Conservation (phyloP, 2,329 filamentous ascomycete genomes). For the Thelonectria discophora region DNA sequence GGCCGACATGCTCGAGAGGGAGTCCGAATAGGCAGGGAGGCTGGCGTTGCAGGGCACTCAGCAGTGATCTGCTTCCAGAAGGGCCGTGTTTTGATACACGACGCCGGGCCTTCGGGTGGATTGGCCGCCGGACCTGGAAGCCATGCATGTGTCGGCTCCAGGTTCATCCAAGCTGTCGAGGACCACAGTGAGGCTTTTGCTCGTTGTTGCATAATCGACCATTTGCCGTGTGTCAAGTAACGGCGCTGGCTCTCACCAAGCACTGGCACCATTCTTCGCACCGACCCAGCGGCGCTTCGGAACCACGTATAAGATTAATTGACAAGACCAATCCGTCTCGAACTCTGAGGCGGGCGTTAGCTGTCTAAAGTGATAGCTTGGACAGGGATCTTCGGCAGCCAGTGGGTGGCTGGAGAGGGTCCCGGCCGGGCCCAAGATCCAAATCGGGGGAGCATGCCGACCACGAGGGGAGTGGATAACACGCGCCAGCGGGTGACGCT, state of each 20-base stretch:
- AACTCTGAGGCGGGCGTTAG: slow-evolving; percentile 32
- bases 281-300: slow-evolving; percentile 19
- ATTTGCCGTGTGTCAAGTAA: slow-evolving; percentile 22
- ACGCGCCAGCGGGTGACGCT: slow-evolving; percentile 35
- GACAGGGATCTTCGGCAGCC: slow-evolving; percentile 32
- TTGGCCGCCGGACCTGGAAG: slow-evolving; percentile 14
- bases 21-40: slow-evolving; percentile 30
- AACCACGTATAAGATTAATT: slow-evolving; percentile 32
- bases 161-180: slow-evolving; percentile 18
- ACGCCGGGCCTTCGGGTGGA: slow-evolving; percentile 22
- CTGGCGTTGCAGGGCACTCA: slow-evolving; percentile 33
- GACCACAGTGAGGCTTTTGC: slow-evolving; percentile 17
- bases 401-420: slow-evolving; percentile 30
- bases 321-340: slow-evolving; percentile 21
- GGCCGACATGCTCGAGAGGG: slow-evolving; percentile 23
- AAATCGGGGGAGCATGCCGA: slow-evolving; percentile 36
- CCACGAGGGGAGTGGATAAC: slow-evolving; percentile 29
- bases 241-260: slow-evolving; percentile 24
- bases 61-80: slow-evolving; percentile 38
- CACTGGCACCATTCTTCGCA: slow-evolving; percentile 18
- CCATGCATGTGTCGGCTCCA: slow-evolving; percentile 11
- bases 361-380: slow-evolving; percentile 24
- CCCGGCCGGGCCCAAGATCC: slow-evolving; percentile 32
- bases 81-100: slow-evolving; percentile 25
- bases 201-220: slow-evolving; percentile 5